Percentiles rank a stretch among this genome's conserved stretches.
These are phyloP conservation scores for Annulohypoxylon nitens DNA, from an alignment of 495 filamentous ascomycete genomes.

Conservation along the genomic window DNA sequence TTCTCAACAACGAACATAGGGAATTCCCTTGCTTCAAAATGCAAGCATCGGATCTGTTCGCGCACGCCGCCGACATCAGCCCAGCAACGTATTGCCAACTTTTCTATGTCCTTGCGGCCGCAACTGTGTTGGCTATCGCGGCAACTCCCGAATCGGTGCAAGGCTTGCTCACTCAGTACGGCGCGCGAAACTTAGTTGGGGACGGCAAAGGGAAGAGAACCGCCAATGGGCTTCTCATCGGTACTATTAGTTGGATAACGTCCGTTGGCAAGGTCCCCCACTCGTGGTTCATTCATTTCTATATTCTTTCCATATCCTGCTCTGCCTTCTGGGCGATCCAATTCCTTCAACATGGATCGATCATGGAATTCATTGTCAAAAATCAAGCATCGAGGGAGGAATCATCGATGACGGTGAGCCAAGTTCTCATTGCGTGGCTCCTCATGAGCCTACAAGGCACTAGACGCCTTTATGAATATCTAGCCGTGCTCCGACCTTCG, in stretches of 20 bases:
- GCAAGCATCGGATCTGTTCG: constrained; percentile 20
- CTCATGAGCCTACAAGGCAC: constrained; percentile 80
- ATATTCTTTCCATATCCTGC: constrained; percentile 75
- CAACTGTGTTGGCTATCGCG: constrained; percentile 54
- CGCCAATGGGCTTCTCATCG: constrained; percentile 39
- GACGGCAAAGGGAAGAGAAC: constrained; percentile 17
- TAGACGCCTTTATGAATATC: constrained; percentile 80
- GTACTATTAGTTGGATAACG: constrained; percentile 49
- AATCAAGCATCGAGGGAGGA: constrained; percentile 45
- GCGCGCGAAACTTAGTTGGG: constrained; percentile 55
- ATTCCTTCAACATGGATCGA: constrained; percentile 67
- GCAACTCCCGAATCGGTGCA: constrained; percentile 56
- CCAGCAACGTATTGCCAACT: constrained; percentile 61
- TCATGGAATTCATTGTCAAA: constrained; percentile 60
- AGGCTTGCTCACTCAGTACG: constrained; percentile 62
- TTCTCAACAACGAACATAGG: neutral
- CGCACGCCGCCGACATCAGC: constrained; percentile 31
- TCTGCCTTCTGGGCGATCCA: constrained; percentile 84
- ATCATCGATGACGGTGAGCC: constrained; percentile 70
- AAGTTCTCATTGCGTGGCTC: constrained; percentile 75
- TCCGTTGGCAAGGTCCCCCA: constrained; percentile 77
- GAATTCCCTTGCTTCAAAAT: constrained; percentile 13
- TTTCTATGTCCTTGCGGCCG: constrained; percentile 60
- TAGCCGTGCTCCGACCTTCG: constrained; percentile 72
- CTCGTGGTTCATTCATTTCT: constrained; percentile 89